Evolutionary conservation across 2,329 filamentous ascomycete species (phyloP).

Genomic region (Dissoconium aciculare): DNA sequence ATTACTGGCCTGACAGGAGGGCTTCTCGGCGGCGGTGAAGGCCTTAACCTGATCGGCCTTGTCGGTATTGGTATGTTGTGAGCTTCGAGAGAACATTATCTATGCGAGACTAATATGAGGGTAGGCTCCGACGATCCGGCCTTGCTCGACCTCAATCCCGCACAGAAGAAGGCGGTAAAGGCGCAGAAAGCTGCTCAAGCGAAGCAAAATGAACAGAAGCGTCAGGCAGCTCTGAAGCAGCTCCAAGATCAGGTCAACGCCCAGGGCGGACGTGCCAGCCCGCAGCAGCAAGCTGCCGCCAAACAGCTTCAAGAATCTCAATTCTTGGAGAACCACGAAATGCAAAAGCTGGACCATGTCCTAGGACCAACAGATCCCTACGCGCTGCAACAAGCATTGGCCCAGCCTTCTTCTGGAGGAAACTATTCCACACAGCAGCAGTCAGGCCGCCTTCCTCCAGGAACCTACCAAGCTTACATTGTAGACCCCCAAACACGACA

Average conservation of each 20-base stretch:
- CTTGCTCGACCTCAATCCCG: background rate
- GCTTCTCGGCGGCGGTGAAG: background rate
- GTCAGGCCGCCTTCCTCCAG: background rate
- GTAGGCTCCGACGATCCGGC: conserved; percentile 1
- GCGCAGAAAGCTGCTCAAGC: background rate
- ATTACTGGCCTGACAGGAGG: background rate
- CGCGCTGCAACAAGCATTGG: background rate
- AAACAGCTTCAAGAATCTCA: background rate
- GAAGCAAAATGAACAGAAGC: conserved; percentile 1
- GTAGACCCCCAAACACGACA: background rate
- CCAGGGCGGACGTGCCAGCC: background rate
- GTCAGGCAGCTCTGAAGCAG: background rate
- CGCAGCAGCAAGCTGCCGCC: background rate
- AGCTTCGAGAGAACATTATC: no score
- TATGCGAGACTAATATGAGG: no score
- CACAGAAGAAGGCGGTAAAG: conserved; percentile 1
- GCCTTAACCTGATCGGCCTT: conserved; percentile 1
- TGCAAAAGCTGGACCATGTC: background rate
- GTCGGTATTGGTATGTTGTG: background rate
- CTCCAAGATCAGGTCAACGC: background rate
- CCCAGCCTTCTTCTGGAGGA: no score
- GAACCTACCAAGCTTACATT: background rate
- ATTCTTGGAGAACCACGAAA: background rate
- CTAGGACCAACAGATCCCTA: background rate
- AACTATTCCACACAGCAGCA: background rate